Percentiles rank a stretch among this genome's conserved stretches.
Conservation (phyloP, 1,139 yeast genomes). For the Lodderomyces oxycetoniae region DNA sequence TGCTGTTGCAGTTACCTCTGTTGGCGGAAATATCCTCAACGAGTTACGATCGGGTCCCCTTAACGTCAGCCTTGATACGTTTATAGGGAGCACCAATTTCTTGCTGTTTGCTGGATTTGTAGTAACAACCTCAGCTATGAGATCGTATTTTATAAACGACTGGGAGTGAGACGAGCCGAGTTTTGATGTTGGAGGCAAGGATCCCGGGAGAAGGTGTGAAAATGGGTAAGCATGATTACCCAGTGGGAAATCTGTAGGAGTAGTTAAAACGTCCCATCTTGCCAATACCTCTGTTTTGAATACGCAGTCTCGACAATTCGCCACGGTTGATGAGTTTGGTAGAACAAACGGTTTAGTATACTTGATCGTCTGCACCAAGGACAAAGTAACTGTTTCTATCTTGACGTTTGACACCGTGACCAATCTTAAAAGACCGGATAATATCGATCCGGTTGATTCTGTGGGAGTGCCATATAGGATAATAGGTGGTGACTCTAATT, state of each 20-base stretch:
- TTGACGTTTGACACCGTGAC: constrained; percentile 22
- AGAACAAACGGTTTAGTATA: constrained; percentile 64
- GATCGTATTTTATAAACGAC: constrained; percentile 63
- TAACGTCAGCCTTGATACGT: constrained; percentile 69
- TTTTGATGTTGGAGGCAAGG: constrained; percentile 75
- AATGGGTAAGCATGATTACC: constrained; percentile 90
- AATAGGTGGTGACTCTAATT: constrained; percentile 87
- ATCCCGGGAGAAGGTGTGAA: constrained; percentile 86
- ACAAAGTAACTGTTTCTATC: constrained; percentile 55
- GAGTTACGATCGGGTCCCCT: constrained; percentile 85
- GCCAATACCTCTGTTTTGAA: constrained; percentile 59
- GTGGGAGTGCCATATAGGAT: constrained; percentile 73
- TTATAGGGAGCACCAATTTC: constrained; percentile 59
- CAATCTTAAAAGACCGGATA: constrained; percentile 62
- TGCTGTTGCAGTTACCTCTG: constrained; percentile 81
- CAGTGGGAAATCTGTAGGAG: constrained; percentile 48
- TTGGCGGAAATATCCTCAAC: constrained; percentile 90
- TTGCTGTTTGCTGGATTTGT: constrained; percentile 24
- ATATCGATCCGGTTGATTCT: constrained; percentile 80
- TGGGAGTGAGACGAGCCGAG: constrained; percentile 52
- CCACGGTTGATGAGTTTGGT: constrained; percentile 41
- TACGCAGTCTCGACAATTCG: constrained; percentile 56
- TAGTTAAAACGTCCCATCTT: constrained; percentile 78
- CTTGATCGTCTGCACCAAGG: constrained; percentile 63
- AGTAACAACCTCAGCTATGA: constrained; percentile 54